Base-by-base conservation (phyloP, 345 rosid genomes). In the Lepidium africanum region DNA sequence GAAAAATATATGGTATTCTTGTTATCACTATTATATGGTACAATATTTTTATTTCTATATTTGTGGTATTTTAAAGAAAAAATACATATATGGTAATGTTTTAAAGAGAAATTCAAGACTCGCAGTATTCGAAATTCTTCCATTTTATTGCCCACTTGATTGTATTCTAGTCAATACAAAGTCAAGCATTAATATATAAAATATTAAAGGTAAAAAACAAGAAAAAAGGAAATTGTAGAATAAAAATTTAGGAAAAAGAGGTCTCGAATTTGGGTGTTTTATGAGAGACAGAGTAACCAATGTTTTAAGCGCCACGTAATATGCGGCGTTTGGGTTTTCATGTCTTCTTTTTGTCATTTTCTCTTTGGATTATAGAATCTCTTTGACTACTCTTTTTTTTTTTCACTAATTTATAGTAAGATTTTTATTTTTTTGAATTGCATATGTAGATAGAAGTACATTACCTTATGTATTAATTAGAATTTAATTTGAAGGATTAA, bases 261-360 rank as follows among this genome's bases (percentile, higher is more conserved):
- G 72, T 66, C 77, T 73, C 77, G 73, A 74, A 74, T 67, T 68
- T 74, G 78, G 73, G 69, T 74, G 73, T 74, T 74, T 74, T 74
- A 46, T 74, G 73, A 67, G 69, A 67, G 37, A 36, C 56, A 67
- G 62, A 67, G 73, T 52, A 47, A 54, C 64, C 73, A 55, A 68
- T 67, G 69, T 27, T 5, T 46, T 25, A 68, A 61, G 69, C 48
- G 73, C 74, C 78, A 74, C 78, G 78, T 74, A 74, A 17, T 47
- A 38, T 67, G 73, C 64, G 69, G 63, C 68, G 36, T 37, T 38
- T 6, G 46, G 5, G 65, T 41, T 54, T 68, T 74, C 68, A 47
- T 74, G 78, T 55, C 63, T 55, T 74, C 59, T 61, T 59, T 74
- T 74, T 74, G 74, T 68, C 73, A 25, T 17, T 33, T 68, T 67